Base-by-base conservation (phyloP, 2,329 filamentous ascomycete genomes). In the Reticulascus tulasneorum region DNA sequence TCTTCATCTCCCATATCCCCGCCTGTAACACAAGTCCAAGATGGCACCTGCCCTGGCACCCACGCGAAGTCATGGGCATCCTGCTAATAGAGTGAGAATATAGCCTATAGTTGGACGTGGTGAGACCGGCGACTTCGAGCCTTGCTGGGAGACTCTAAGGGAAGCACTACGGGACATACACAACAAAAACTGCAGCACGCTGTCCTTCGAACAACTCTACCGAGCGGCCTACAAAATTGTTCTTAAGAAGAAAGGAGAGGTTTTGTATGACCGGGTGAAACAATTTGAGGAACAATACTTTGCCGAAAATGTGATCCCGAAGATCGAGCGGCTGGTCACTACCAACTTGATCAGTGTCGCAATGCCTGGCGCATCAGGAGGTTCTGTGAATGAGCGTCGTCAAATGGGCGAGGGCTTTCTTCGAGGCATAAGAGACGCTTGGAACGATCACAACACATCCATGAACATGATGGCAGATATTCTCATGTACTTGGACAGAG, bases 391-490 rank as follows among this genome's bases (percentile, higher is more conserved):
- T 49, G 89, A 96, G 63, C 78, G 86, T 37, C 75, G 86, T 29
- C 76, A 83, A 27, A 83, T 85, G 23, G 90, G 90, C 30, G 89
- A 95, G 60, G 82, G 75, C 53, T 94, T 97, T 47, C 63, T 98
- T 40, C 78, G 77, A 37, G 83, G 79, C 0, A 61, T 97, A 11
- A 84, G 84, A 49, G 73, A 81, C 39, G 79, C 82, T 3, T 98
- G 90, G 88, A 79, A 89, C 42, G 85, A 94, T 45, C 90, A 98
- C 55, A 86, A 90, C 55, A 77, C 86, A 38, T 90, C 86, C 28
- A 95, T 95, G 86, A 89, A 88, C 55, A 97, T 97, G 91, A 83
- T 88, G 33, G 89, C 90, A 5, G 93, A 97, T 59, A 88, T 97
- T 21, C 72, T 97, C 33, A 96, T 97, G 89, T 96, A 96, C 55